These are phyloP conservation scores for Phascolomyces articulosus DNA, from an alignment of 371 early-diverging fungal species.

Conservation along the genomic window DNA sequence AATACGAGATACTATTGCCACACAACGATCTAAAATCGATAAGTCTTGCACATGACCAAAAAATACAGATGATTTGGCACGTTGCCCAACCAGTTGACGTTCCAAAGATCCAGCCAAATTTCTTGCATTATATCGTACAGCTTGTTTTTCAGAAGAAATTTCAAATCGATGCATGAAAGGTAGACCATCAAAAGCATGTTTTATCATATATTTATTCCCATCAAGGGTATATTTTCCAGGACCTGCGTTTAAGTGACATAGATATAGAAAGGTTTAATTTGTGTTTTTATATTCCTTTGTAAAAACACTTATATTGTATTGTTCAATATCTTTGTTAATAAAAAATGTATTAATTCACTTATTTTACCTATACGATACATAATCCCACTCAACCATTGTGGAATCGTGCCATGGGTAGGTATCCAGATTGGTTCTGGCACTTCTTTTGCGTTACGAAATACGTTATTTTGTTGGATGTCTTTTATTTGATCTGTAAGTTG, in stretches of 20 bases:
- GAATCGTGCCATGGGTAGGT: conserved; percentile 33
- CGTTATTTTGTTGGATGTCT: background rate
- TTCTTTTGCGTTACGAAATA: conserved; percentile 1
- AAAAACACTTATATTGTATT: too few relatives aligned
- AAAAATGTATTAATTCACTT: too few relatives aligned
- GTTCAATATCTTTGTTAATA: too few relatives aligned
- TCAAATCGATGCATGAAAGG: conserved; percentile 47
- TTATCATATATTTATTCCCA: conserved; percentile 28
- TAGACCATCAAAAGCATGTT: conserved; percentile 51
- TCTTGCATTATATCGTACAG: conserved; percentile 36
- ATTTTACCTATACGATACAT: conserved; percentile 46
- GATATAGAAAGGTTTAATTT: too few relatives aligned
- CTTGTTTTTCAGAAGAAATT: conserved; percentile 23
- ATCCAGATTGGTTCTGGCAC: conserved; percentile 27
- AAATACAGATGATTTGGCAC: conserved; percentile 10
- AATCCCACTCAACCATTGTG: conserved; percentile 41
- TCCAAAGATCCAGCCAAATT: conserved; percentile 25
- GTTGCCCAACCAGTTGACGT: conserved; percentile 8
- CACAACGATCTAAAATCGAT: conserved; percentile 12
- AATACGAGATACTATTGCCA: background rate
- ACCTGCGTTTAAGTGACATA: too few relatives aligned
- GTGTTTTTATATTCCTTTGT: too few relatives aligned
- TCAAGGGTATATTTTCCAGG: conserved; percentile 42
- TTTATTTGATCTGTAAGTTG: conserved; percentile 1
- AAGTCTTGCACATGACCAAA: conserved; percentile 28